A percentile compares a stretch with the other conserved stretches of the same genome.
Evolutionary conservation across 768 basidiomycete species (phyloP).

Genomic region (Russula sp.): DNA sequence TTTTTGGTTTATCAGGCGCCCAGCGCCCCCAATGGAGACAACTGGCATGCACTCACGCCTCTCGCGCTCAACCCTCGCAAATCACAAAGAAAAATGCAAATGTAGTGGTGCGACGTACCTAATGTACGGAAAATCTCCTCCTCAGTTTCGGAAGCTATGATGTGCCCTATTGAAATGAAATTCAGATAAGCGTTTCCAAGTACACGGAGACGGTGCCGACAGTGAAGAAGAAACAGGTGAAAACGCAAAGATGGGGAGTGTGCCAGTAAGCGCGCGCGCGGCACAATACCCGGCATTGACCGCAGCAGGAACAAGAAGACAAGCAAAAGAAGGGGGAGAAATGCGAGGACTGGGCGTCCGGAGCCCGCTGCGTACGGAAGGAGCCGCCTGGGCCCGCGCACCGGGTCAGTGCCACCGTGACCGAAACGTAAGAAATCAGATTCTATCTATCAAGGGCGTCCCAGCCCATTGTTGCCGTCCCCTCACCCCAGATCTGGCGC

Average conservation of each 20-base stretch:
- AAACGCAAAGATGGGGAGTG: not conserved
- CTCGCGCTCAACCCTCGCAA: not conserved
- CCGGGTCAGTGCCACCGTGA: conserved; percentile 5
- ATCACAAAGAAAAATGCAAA: not conserved
- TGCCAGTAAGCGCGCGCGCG: conserved; percentile 15
- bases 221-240: not conserved
- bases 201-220: not conserved
- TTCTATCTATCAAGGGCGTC: not conserved
- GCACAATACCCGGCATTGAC: conserved; percentile 22
- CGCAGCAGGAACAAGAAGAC: conserved; percentile 27
- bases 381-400: conserved; percentile 12
- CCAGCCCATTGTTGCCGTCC: not conserved
- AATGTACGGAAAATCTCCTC: conserved; percentile 80
- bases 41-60: not conserved
- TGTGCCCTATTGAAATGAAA: conserved; percentile 44
- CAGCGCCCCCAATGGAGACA: not conserved
- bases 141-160: conserved; percentile 82
- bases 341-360: conserved; percentile 21
- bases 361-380: conserved; percentile 19
- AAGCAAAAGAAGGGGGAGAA: conserved; percentile 8
- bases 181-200: not conserved
- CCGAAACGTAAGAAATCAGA: conserved; percentile 21
- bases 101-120: conserved; percentile 37
- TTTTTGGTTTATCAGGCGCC: conserved; percentile 16
- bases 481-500: conserved; percentile 14